A percentile compares a stretch with the other conserved stretches of the same genome.
Evolutionary conservation across 306 rosid species (phyloP).

Genomic region (Castanospermum australe): DNA sequence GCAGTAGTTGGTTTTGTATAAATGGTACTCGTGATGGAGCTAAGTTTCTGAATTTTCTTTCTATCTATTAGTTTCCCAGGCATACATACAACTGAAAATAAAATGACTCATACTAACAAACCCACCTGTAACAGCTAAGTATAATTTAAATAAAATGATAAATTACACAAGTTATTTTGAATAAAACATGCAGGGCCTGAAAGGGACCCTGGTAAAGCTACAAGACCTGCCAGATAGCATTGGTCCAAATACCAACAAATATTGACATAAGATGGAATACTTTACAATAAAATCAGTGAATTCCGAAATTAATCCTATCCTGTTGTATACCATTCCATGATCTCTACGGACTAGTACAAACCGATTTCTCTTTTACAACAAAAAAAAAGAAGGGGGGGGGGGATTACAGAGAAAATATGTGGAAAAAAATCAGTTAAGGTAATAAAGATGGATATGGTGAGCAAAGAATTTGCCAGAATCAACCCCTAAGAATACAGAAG

Average conservation of each 20-base stretch:
- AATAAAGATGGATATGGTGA: conserved; percentile 25
- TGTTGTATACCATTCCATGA: conserved; percentile 14
- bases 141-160: too few species aligned
- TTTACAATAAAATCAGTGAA: conserved; percentile 19
- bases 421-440: conserved; percentile 22
- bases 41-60: background rate
- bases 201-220: background rate
- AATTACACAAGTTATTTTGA: conserved; percentile 1
- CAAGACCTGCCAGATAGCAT: background rate
- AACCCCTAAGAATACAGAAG: conserved; percentile 31
- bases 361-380: conserved; percentile 26
- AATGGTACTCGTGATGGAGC: background rate
- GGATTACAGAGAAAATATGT: conserved; percentile 16
- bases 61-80: too few species aligned
- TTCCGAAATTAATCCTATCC: conserved; percentile 9
- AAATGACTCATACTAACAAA: too few species aligned
- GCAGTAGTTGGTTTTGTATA: background rate
- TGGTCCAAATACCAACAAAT: conserved; percentile 3
- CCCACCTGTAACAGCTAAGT: too few species aligned
- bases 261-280: background rate
- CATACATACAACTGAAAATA: too few species aligned
- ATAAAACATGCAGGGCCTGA: background rate
- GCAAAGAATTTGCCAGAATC: conserved; percentile 49
- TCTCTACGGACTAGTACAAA: conserved; percentile 29
- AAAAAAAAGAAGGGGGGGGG: too few species aligned